Evolutionary conservation across 805 yeast genomes (phyloP), one percentile per base, ranked within the genome.

Genomic region (Ogataea haglerorum): DNA sequence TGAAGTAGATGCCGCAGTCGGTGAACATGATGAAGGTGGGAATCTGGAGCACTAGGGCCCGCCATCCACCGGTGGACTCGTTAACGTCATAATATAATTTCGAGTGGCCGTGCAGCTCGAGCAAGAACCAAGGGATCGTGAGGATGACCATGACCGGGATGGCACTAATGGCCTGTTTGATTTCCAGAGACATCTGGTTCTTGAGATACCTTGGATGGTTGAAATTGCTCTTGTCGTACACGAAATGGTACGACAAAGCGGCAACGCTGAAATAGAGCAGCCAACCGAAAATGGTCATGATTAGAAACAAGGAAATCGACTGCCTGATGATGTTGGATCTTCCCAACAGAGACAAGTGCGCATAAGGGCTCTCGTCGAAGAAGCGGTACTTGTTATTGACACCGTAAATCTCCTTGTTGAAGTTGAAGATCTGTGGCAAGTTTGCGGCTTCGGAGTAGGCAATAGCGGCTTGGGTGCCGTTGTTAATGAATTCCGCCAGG

Each of bases 201-300:
- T 93, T 93, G 65, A 93, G 74, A 64, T 86, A 91, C 62, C 96
- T 77, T 45, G 99, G 99, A 63, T 93, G 99, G 66, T 91, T 87
- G 75, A 91, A 88, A 44, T 88, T 86, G 40, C 81, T 80, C 59
- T 82, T 84, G 65, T 93, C 97, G 60, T 87, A 93, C 17, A 93
- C 80, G 52, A 83, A 78, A 26, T 71, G 51, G 61, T 85, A 93
- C 9, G 95, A 80, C n/a, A 85, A 53, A 12, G 80, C 70, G 3
- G 98, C 98, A 38, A 80, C 82, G 14, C 67, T 51, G 30, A 89
- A 68, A 63, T 93, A 93, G 32, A 91, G 64, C n/a, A 80, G 27
- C 85, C 91, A 82, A 30, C 98, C 99, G 55, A 91, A 90, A 5
- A 91, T 42, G 23, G 88, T 76, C 51, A 89, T 84, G 32, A 90